phyloP scores from a whole-genome alignment of 352 stramenopile genomes.

The Phytophthora uliginosa region DNA sequence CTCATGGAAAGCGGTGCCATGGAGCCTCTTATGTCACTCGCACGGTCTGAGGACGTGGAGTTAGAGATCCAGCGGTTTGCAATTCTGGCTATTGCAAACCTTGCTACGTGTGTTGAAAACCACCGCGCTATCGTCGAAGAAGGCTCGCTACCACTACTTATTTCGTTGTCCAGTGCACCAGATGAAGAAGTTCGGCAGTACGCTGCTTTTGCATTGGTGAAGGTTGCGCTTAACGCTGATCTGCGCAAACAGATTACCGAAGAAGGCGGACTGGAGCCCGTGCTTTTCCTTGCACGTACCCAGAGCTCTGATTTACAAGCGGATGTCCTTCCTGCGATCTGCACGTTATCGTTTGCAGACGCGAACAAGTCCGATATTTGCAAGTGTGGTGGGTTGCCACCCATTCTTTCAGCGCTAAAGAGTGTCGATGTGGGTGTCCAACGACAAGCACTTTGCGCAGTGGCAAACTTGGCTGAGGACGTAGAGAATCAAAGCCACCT shows the following conservation, averaged over 20 bases:
- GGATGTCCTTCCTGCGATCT: constrained; percentile 93
- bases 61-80: constrained; percentile 96
- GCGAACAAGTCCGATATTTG: constrained; percentile 97
- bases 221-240: constrained; percentile 96
- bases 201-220: constrained; percentile 95
- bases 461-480: constrained; percentile 96
- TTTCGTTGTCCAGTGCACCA: constrained; percentile 95
- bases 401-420: constrained; percentile 86
- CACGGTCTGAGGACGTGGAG: constrained; percentile 95
- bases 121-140: constrained; percentile 95
- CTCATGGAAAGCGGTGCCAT: constrained; percentile 96
- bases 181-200: constrained; percentile 97
- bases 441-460: constrained; percentile 94
- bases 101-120: constrained; percentile 95
- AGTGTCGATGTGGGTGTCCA: constrained; percentile 85
- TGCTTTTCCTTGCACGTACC: constrained; percentile 96
- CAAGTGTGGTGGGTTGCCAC: constrained; percentile 92
- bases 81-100: constrained; percentile 95
- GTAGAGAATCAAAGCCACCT: constrained; percentile 96
- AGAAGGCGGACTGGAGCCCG: constrained; percentile 95
- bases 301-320: constrained; percentile 94
- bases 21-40: constrained; percentile 96
- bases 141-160: constrained; percentile 94
- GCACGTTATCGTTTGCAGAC: constrained; percentile 93
- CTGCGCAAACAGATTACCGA: constrained; percentile 95